phyloP scores from a whole-genome alignment of 2,329 filamentous ascomycete species.

The Aspergillus udagawae region DNA sequence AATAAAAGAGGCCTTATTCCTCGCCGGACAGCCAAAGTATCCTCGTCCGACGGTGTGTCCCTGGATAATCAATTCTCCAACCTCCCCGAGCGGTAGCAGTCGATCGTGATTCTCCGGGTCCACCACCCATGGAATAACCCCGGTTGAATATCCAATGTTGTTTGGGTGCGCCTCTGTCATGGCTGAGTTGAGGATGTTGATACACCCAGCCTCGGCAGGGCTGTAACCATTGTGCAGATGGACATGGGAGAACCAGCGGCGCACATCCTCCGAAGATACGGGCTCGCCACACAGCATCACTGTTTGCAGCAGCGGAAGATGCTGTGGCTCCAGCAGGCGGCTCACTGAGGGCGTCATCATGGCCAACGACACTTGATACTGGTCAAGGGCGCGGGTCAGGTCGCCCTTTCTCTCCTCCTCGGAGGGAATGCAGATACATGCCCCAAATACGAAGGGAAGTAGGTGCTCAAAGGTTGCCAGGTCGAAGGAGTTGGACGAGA shows the following conservation, averaged over 20 bases:
- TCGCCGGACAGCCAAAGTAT: neutral
- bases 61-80: neutral
- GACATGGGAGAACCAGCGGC: neutral
- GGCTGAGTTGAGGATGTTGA: neutral
- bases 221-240: conserved; percentile 1
- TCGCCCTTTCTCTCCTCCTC: conserved; percentile 3
- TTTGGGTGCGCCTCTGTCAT: neutral
- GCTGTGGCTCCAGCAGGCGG: neutral
- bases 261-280: neutral
- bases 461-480: conserved; percentile 41
- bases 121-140: neutral
- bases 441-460: neutral
- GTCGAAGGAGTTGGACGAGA: conserved; percentile 34
- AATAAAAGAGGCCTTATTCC: neutral
- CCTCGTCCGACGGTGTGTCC: neutral
- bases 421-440: conserved; percentile 8
- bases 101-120: neutral
- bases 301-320: neutral
- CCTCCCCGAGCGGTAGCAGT: neutral
- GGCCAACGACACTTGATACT: neutral
- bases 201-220: neutral
- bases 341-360: conserved; percentile 4
- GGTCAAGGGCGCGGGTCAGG: neutral
- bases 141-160: neutral
- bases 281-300: conserved; percentile 1